Conservation (phyloP, 768 basidiomycete genomes). For the Paxillus ammoniavirescens region DNA sequence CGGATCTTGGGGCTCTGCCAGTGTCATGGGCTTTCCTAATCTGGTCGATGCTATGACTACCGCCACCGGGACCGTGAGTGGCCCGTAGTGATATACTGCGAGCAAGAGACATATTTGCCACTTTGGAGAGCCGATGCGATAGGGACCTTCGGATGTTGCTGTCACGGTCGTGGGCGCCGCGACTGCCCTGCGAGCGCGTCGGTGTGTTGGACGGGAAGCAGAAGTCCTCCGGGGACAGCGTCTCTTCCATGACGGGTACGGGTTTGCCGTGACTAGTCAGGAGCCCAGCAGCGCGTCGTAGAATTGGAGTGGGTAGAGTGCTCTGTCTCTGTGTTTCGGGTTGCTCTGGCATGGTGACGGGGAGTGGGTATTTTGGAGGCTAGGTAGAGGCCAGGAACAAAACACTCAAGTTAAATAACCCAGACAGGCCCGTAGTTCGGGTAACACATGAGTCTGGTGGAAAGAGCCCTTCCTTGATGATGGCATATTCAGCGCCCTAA, state of each 20-base stretch:
- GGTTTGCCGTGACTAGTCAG: slow-evolving; percentile 31
- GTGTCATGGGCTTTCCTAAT: slow-evolving; percentile 21
- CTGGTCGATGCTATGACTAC: slow-evolving; percentile 6
- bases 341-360: slow-evolving; percentile 11
- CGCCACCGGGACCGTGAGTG: neutral
- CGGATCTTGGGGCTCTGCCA: neutral
- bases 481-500: no score
- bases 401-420: neutral
- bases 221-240: slow-evolving; percentile 1
- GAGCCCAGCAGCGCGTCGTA: slow-evolving; percentile 40
- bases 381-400: neutral
- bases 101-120: slow-evolving; percentile 27
- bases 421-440: neutral
- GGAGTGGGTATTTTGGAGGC: neutral
- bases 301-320: slow-evolving; percentile 17
- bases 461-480: no score
- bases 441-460: neutral
- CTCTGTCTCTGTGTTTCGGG: neutral
- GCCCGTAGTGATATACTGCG: slow-evolving; percentile 25
- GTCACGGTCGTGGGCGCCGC: neutral
- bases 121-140: slow-evolving; percentile 35
- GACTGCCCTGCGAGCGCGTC: neutral
- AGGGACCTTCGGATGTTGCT: slow-evolving; percentile 32
- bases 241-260: slow-evolving; percentile 5
- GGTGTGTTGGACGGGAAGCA: neutral